These are phyloP conservation scores for Boletellus ananiceps DNA, from an alignment of 768 basidiomycete species.

Conservation along the genomic window DNA sequence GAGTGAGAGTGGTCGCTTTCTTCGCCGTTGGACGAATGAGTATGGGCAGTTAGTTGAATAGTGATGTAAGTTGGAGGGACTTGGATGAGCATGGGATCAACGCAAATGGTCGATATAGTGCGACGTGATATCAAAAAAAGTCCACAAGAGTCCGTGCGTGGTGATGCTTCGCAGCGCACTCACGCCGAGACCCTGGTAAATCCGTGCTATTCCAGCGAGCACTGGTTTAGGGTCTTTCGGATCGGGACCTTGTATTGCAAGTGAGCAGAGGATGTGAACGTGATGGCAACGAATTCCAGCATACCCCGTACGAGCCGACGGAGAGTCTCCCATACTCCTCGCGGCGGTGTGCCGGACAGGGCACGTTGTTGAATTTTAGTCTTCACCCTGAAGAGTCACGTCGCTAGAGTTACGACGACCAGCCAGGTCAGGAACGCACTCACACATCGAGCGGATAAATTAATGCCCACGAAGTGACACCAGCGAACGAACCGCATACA, in stretches of 20 bases:
- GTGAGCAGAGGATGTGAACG: constrained; percentile 1
- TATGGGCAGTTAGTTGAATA: constrained; percentile 10
- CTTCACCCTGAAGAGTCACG: constrained; percentile 57
- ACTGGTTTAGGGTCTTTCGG: constrained; percentile 72
- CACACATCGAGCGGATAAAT: constrained; percentile 96
- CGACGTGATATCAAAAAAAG: constrained; percentile 79
- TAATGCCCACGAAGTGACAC: constrained; percentile 83
- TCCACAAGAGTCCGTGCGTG: constrained; percentile 93
- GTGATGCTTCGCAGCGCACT: constrained; percentile 89
- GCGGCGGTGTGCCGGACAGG: constrained; percentile 70
- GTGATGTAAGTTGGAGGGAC: not conserved
- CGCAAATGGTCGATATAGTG: constrained; percentile 67
- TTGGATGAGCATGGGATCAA: constrained; percentile 13
- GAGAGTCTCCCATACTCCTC: constrained; percentile 70
- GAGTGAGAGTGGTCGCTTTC: constrained; percentile 3
- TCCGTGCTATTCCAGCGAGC: constrained; percentile 68
- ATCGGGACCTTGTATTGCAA: constrained; percentile 58
- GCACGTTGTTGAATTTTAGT: constrained; percentile 95
- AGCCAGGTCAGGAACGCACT: constrained; percentile 24
- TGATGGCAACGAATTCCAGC: constrained; percentile 4
- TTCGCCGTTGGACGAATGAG: constrained; percentile 7
- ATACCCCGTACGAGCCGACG: constrained; percentile 76
- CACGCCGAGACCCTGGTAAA: constrained; percentile 93
- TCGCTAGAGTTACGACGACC: not conserved
- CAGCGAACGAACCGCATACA: constrained; percentile 84